A percentile compares a stretch with the other conserved stretches of the same genome.
These are phyloP conservation scores for Neurospora sp. DNA, from an alignment of 495 filamentous ascomycete genomes.

Conservation along the genomic window DNA sequence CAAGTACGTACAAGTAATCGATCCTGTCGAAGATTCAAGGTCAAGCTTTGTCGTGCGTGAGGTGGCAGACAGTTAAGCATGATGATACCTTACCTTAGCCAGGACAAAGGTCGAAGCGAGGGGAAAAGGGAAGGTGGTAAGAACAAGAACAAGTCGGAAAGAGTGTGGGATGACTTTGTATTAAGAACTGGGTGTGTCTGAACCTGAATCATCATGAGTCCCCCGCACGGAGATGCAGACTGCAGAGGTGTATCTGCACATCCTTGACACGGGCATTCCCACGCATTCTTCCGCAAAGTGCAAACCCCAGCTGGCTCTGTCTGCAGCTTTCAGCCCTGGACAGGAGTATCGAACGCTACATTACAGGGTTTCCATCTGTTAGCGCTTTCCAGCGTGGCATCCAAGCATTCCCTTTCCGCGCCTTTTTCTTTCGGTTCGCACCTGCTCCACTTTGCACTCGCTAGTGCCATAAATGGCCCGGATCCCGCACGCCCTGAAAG, in stretches of 20 bases:
- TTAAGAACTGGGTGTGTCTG: neutral
- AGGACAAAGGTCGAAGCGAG: neutral
- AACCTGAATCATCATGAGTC: neutral
- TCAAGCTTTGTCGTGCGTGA: neutral
- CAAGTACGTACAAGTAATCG: neutral
- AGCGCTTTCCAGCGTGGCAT: neutral
- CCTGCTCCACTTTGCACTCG: neutral
- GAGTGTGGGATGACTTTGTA: neutral
- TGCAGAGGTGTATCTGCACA: neutral
- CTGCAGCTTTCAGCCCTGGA: neutral
- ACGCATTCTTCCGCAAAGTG: neutral
- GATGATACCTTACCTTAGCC: neutral
- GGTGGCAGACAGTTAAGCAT: neutral
- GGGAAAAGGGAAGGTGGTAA: neutral
- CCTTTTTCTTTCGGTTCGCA: neutral
- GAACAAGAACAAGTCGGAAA: neutral
- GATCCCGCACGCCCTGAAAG: neutral
- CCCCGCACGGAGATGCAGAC: neutral
- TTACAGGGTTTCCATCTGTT: neutral
- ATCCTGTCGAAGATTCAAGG: neutral
- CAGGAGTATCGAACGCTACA: neutral
- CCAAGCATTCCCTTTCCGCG: neutral
- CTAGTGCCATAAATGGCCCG: neutral
- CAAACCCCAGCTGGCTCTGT: neutral
- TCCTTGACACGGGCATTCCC: neutral